These are phyloP conservation scores for Boletellus emodensis DNA, from an alignment of 768 basidiomycete species.

Conservation along the genomic window DNA sequence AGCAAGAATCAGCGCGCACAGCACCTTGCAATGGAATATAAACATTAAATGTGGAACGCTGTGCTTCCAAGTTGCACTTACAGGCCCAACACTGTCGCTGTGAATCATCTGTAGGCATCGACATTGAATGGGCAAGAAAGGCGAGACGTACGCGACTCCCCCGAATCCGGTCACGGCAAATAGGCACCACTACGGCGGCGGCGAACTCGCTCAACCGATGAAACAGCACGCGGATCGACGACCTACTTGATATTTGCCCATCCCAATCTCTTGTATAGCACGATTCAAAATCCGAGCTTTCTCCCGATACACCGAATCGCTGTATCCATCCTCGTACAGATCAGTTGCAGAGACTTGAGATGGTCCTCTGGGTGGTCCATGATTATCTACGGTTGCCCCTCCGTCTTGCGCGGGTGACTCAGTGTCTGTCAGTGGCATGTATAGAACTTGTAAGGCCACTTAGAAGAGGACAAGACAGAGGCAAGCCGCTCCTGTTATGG, in stretches of 20 bases:
- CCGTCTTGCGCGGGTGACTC: not conserved
- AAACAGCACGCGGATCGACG: not conserved
- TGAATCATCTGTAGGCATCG: too few species aligned
- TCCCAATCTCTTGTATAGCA: constrained; percentile 17
- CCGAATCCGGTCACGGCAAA: constrained; percentile 40
- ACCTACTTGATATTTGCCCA: constrained; percentile 54
- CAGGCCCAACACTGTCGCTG: too few species aligned
- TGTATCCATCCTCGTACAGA: constrained; percentile 33
- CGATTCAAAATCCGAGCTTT: constrained; percentile 46
- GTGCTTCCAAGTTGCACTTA: too few species aligned
- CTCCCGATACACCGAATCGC: constrained; percentile 46
- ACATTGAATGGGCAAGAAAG: too few species aligned
- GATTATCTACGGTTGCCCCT: too few species aligned
- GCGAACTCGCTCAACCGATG: not conserved
- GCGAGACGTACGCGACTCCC: constrained; percentile 36
- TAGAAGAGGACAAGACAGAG: too few species aligned
- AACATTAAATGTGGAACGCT: too few species aligned
- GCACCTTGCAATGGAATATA: constrained; percentile 24
- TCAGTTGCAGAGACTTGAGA: constrained; percentile 12
- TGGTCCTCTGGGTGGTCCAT: not conserved
- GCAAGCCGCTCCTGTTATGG: too few species aligned
- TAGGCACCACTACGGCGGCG: constrained; percentile 31
- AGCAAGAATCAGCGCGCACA: constrained; percentile 44
- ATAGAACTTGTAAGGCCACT: too few species aligned
- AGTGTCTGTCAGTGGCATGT: not conserved